Base-by-base conservation (phyloP, 805 yeast species). In the Saccharomycopsis sp. region DNA sequence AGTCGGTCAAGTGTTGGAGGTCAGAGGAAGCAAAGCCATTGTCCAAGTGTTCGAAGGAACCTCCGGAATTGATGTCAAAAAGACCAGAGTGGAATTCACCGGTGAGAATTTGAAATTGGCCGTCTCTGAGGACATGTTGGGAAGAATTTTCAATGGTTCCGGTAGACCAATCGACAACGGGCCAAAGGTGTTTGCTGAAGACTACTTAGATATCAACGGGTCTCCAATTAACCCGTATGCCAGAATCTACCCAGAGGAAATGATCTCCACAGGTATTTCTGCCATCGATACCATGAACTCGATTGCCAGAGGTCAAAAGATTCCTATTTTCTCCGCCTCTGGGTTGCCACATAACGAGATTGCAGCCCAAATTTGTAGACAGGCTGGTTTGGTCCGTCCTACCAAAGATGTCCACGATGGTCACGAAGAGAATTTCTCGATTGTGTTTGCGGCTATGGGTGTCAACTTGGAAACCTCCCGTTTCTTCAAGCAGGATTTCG, bases 381-480 rank as follows among this genome's bases (percentile, higher is more conserved):
- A 94, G 79, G 99, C 99, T 47, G 97, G 98, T 66, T 81, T 94
- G 71, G 99, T 95, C 55, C 88, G 98, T 78, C 99, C 99, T 69
- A 95, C 99, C 46, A 94, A 94, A 78, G 99, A 92, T 73, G 98
- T 94, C 60, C 98, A 94, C 73, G 99, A 94, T 75, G 99, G 99
- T 69, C 99, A 94, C 75, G 99, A 94, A 76, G 99, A 94, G 68
- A 94, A 94, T 75, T 94, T 94, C 88, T 89, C 97, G 56, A 95
- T 94, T 75, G 99, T 94, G 44, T 94, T 94, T 70, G 99, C 98
- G 47, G 99, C 99, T 60, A 94, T 95, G 99, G 99, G 99, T 83
- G 99, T 92, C 65, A 94, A 95, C 73, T 83, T 94, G 76, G 99
- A 95, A 77, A 94, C 99, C 37, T 90, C 98, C 29, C 83, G 99